Evolutionary conservation across 1,284 basidiomycete genomes (phyloP).

Genomic region (Tausonia pullulans): DNA sequence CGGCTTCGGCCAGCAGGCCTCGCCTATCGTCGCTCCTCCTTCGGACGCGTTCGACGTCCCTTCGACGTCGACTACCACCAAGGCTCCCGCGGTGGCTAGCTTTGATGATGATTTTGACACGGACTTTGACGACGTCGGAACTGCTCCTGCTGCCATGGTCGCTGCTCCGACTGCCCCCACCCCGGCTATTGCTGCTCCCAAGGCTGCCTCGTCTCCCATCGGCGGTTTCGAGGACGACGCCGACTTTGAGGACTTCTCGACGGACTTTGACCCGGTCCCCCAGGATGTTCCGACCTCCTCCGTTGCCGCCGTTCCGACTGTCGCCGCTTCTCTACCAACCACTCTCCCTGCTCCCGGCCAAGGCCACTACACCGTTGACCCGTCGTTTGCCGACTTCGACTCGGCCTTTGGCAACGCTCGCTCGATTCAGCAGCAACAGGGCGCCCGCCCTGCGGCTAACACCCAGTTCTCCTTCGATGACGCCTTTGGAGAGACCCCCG

Average conservation of each 20-base stretch:
- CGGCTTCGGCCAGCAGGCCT: no score
- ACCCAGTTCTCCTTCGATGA: conserved; percentile 43
- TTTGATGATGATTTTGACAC: conserved; percentile 83
- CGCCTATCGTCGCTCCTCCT: conserved; percentile 3
- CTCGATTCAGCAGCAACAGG: conserved; percentile 6
- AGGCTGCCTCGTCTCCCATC: not conserved
- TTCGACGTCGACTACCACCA: conserved; percentile 7
- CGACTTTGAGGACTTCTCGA: conserved; percentile 37
- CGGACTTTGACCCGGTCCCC: conserved; percentile 25
- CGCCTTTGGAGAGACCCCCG: conserved; percentile 34
- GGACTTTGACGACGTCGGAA: conserved; percentile 54
- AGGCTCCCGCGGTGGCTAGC: conserved; percentile 18
- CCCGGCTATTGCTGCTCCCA: conserved; percentile 17
- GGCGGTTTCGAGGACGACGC: conserved; percentile 34
- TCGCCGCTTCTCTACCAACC: not conserved
- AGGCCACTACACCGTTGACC: conserved; percentile 8
- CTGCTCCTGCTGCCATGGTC: conserved; percentile 24
- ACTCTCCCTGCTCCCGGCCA: not conserved
- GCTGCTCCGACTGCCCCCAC: conserved; percentile 21
- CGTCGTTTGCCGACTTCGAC: conserved; percentile 16
- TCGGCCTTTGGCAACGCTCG: conserved; percentile 19
- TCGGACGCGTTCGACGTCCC: not conserved
- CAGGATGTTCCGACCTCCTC: not conserved
- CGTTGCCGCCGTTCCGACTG: not conserved
- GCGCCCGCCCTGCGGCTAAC: conserved; percentile 20